phyloP scores from a whole-genome alignment of 2,329 filamentous ascomycete species.

The Phialophora chinensis region DNA sequence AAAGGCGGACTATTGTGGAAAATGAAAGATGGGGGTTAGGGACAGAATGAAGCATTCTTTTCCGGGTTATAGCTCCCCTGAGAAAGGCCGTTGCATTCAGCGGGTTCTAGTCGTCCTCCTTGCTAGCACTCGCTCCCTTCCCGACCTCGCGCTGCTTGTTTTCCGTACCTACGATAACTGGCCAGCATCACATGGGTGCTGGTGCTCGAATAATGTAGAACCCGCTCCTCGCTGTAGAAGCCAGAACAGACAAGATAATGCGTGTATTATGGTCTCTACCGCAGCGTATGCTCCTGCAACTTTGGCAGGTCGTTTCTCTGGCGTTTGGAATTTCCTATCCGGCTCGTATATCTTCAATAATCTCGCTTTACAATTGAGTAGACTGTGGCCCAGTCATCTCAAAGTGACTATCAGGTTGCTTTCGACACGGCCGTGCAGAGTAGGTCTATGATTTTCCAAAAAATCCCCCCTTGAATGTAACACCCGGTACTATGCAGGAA shows the following conservation, averaged over 20 bases:
- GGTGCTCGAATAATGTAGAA: neutral
- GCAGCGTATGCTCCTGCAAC: neutral
- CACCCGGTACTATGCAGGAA: neutral
- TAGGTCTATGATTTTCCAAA: neutral
- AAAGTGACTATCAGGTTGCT: neutral
- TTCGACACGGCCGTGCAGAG: neutral
- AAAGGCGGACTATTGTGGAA: neutral
- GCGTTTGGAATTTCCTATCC: neutral
- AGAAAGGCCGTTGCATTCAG: neutral
- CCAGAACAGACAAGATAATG: neutral
- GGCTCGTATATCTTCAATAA: neutral
- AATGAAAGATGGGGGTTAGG: neutral
- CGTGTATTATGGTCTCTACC: neutral
- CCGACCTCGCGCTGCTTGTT: neutral
- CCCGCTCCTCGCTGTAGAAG: neutral
- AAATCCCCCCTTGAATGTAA: neutral
- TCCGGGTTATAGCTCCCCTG: neutral
- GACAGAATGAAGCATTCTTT: neutral
- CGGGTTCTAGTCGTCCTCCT: neutral
- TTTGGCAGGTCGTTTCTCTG: neutral
- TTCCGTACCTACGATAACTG: neutral
- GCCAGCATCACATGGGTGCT: neutral
- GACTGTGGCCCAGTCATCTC: too few species aligned
- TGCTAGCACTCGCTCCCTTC: neutral
- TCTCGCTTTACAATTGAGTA: neutral